Percentiles rank a stretch among this genome's conserved stretches.
Conservation (phyloP, 2,329 filamentous ascomycete genomes). For the Diaporthe citri region DNA sequence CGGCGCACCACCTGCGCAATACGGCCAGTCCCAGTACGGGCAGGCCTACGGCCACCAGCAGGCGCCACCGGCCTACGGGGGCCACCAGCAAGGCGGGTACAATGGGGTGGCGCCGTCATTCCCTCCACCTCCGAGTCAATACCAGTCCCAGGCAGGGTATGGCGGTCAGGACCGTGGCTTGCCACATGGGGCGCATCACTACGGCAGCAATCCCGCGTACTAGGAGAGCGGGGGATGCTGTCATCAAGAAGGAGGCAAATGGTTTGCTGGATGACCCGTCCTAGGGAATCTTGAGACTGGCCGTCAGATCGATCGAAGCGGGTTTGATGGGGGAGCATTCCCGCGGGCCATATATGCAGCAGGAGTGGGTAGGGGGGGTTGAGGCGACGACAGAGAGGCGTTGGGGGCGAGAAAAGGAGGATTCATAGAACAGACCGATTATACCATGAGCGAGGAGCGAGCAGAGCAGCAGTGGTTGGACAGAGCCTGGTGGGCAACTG, state of each 20-base stretch:
- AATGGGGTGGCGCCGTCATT: conserved; percentile 40
- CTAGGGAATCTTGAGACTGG: neutral
- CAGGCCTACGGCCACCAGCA: conserved; percentile 34
- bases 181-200: conserved; percentile 31
- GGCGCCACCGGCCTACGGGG: conserved; percentile 28
- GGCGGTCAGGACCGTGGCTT: conserved; percentile 30
- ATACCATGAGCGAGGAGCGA: conserved; percentile 14
- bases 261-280: neutral
- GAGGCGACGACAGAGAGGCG: neutral
- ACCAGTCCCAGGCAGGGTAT: conserved; percentile 40
- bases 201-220: conserved; percentile 37
- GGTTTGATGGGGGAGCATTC: neutral
- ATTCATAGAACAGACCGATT: conserved; percentile 19
- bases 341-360: neutral
- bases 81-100: conserved; percentile 43
- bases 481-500: neutral
- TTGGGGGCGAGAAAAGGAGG: neutral
- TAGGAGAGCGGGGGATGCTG: neutral
- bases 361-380: no score
- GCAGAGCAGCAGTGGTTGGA: neutral
- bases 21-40: conserved; percentile 38
- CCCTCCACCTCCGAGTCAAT: conserved; percentile 46
- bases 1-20: conserved; percentile 43
- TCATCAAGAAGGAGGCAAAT: neutral
- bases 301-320: neutral